phyloP scores from a whole-genome alignment of 257 asterid species.

The Nicotiana obtusifolia region DNA sequence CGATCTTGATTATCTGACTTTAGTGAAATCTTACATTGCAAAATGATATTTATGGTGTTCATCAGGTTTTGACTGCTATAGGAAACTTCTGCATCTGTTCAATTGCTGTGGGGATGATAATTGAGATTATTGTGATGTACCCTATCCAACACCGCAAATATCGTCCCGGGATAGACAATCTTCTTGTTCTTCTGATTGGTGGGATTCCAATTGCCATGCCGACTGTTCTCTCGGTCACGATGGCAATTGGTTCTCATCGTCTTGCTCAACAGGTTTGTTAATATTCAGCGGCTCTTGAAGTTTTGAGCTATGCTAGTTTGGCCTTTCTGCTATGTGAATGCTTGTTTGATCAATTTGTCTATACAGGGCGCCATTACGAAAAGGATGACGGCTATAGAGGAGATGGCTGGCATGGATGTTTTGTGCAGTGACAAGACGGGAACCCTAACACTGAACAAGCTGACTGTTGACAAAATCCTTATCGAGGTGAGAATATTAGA shows the following conservation, averaged over 20 bases:
- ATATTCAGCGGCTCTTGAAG: neutral
- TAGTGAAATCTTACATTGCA: neutral
- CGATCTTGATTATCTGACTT: neutral
- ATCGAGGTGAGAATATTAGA: conserved; percentile 53
- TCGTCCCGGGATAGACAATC: conserved; percentile 98
- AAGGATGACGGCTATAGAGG: conserved; percentile 99
- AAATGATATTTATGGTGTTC: conserved; percentile 1
- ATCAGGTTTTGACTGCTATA: conserved; percentile 88
- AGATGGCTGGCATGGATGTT: conserved; percentile 99
- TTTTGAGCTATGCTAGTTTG: neutral
- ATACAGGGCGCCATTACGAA: conserved; percentile 93
- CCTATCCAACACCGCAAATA: conserved; percentile 84
- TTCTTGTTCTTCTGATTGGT: conserved; percentile 92
- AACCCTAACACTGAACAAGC: conserved; percentile 88
- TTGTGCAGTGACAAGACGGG: conserved; percentile 98
- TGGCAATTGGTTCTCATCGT: conserved; percentile 99
- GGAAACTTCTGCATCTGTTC: conserved; percentile 99
- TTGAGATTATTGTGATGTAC: conserved; percentile 90
- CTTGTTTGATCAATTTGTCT: neutral
- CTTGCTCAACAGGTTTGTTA: conserved; percentile 78
- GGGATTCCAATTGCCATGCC: conserved; percentile 99
- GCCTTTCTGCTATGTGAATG: conserved; percentile 4
- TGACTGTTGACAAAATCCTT: conserved; percentile 87
- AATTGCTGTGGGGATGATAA: conserved; percentile 85
- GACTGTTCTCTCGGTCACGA: conserved; percentile 91